Evolutionary conservation across 1,284 basidiomycete species (phyloP).

Genomic region (Ganoderma lucidum): DNA sequence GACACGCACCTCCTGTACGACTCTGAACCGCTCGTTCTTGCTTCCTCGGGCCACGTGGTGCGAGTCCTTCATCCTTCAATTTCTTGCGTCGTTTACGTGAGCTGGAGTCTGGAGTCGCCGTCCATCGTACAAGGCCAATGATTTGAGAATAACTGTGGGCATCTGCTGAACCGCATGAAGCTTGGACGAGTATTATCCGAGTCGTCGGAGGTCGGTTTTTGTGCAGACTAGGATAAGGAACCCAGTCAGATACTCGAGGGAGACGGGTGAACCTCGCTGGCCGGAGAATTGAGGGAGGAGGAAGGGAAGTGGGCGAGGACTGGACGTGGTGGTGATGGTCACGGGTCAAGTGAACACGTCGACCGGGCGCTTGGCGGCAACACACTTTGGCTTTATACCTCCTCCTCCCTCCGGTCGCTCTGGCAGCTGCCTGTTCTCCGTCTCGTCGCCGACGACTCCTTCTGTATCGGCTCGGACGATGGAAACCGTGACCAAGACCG

Average conservation of each 20-base stretch:
- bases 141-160: neutral
- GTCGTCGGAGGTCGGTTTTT: neutral
- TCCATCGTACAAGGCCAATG: neutral
- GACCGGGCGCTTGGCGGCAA: slow-evolving; percentile 21
- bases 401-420: slow-evolving; percentile 25
- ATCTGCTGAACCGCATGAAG: neutral
- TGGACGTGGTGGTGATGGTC: slow-evolving; percentile 12
- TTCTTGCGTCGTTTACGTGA: neutral
- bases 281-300: neutral
- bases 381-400: slow-evolving; percentile 29
- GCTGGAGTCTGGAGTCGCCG: neutral
- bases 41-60: neutral
- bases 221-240: neutral
- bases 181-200: neutral
- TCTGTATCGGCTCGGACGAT: slow-evolving; percentile 21
- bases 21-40: neutral
- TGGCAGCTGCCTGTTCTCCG: slow-evolving; percentile 27
- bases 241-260: neutral
- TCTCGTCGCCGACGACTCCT: slow-evolving; percentile 21
- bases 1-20: neutral
- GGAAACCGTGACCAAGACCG: slow-evolving; percentile 32
- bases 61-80: neutral
- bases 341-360: slow-evolving; percentile 32
- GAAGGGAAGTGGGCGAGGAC: neutral
- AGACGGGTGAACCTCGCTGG: slow-evolving; percentile 24